phyloP scores from a whole-genome alignment of 2,329 filamentous ascomycete species.

The Neopestalotiopsis clavispora region DNA sequence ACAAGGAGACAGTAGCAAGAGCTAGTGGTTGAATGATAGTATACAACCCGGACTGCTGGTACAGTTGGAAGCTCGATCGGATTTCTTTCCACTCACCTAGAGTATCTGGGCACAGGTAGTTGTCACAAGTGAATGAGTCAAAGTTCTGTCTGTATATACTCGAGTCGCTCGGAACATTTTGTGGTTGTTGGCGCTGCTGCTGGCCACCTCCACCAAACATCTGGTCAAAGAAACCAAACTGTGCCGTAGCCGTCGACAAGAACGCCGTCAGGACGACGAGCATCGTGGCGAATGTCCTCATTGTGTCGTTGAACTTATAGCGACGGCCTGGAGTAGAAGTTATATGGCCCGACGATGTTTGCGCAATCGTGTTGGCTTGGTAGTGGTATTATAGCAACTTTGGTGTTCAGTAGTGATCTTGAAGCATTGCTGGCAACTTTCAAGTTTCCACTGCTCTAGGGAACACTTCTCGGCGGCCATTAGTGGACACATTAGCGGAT shows the following conservation, averaged over 20 bases:
- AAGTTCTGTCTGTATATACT: slow-evolving; percentile 65
- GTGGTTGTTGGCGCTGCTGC: slow-evolving; percentile 60
- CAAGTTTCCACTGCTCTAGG: neutral
- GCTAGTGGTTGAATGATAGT: neutral
- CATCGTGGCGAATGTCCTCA: neutral
- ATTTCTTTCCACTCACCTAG: slow-evolving; percentile 52
- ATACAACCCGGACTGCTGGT: neutral
- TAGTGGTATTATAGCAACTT: neutral
- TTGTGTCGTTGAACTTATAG: neutral
- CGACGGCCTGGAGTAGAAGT: neutral
- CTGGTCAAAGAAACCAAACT: slow-evolving; percentile 98
- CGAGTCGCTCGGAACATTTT: slow-evolving; percentile 86
- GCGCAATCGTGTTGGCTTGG: neutral
- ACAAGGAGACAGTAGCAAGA: neutral
- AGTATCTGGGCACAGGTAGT: slow-evolving; percentile 93
- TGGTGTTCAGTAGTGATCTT: neutral
- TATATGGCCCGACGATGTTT: neutral
- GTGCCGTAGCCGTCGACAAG: slow-evolving; percentile 65
- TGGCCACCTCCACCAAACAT: slow-evolving; percentile 73
- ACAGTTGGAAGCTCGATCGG: neutral
- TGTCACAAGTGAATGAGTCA: slow-evolving; percentile 77
- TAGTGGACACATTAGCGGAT: neutral
- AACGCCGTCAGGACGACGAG: slow-evolving; percentile 63
- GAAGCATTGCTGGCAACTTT: neutral
- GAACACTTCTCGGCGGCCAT: neutral